phyloP scores from a whole-genome alignment of 192 early-diverging fungal species.

The Diversispora eburnea region DNA sequence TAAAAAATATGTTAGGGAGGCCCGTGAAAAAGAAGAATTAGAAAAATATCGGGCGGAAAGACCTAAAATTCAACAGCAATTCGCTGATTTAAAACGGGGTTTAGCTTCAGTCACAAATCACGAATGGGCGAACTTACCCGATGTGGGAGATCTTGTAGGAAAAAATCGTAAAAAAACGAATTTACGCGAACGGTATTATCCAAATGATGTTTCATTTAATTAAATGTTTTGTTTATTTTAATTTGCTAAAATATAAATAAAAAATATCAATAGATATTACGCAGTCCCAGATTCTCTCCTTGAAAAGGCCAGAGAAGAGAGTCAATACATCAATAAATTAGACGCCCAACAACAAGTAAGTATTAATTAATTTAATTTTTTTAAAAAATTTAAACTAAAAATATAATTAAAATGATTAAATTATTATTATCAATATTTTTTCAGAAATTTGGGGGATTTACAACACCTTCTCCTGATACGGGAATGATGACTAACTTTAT shows the following conservation, averaged over 20 bases:
- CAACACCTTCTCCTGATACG: conserved; percentile 51
- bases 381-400: not conserved
- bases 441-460: conserved; percentile 51
- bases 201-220: conserved; percentile 18
- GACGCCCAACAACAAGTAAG: conserved; percentile 57
- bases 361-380: not conserved
- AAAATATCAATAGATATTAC: conserved; percentile 27
- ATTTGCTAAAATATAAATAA: not conserved
- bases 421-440: not conserved
- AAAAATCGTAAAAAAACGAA: conserved; percentile 68
- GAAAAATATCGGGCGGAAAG: conserved; percentile 63
- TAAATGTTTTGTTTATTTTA: not conserved
- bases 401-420: not conserved
- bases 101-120: conserved; percentile 71
- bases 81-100: conserved; percentile 86
- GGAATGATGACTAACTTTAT: conserved; percentile 82
- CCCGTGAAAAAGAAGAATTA: conserved; percentile 66
- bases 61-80: conserved; percentile 84
- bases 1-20: conserved; percentile 48
- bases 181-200: conserved; percentile 46
- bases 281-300: conserved; percentile 64
- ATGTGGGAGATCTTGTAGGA: conserved; percentile 82
- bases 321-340: conserved; percentile 51
- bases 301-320: conserved; percentile 51
- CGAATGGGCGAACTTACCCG: conserved; percentile 80